Base-by-base conservation (phyloP, 1,284 basidiomycete species). In the Chondrostereum purpureum region DNA sequence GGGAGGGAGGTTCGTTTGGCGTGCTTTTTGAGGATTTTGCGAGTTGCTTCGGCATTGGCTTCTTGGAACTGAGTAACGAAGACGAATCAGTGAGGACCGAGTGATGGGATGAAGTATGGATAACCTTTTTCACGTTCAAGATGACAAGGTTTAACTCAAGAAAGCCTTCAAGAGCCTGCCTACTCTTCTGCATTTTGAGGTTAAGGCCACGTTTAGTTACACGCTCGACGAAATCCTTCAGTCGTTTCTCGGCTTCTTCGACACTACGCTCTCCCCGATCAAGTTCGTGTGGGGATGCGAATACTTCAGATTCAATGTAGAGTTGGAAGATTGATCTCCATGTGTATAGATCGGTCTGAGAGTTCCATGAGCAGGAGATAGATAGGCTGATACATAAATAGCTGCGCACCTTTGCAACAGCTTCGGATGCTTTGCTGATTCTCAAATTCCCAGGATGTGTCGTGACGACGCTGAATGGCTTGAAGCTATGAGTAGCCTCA, bases 21-120 rank as follows among this genome's bases (percentile, higher is more conserved):
- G 60, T 96, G 94, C 62, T 97, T 97, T 72, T 97, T 96, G 50
- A 96, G 77, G 50, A 92, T 92, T 66, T 92, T 92, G 37, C 88
- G 78, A 1, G 81, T 85, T 1, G 93, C 94, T 62, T 96, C 92
- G 5, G 88, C 75, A 54, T 92, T 97, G 5, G 91, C 91, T 24
- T 78, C 66, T 61, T 94, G 88, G 58, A 91, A 86, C 80, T 87
- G 33, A 8, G 38, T 11, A n/a, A 47, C 39, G 37, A 10, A 22
- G 41, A n/a, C n/a, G n/a, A n/a, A n/a, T n/a, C n/a, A n/a, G n/a
- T n/a, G n/a, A n/a, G n/a, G n/a, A n/a, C n/a, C n/a, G n/a, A n/a
- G n/a, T n/a, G n/a, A n/a, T n/a, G 23, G 24, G 17, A 34, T 33
- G 18, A 36, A 38, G 35, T 41, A 44, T 60, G 60, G 45, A 5